A percentile compares a stretch with the other conserved stretches of the same genome.
Conservation (phyloP, 139 green algal species). For the Axilococcus clingmanii region DNA sequence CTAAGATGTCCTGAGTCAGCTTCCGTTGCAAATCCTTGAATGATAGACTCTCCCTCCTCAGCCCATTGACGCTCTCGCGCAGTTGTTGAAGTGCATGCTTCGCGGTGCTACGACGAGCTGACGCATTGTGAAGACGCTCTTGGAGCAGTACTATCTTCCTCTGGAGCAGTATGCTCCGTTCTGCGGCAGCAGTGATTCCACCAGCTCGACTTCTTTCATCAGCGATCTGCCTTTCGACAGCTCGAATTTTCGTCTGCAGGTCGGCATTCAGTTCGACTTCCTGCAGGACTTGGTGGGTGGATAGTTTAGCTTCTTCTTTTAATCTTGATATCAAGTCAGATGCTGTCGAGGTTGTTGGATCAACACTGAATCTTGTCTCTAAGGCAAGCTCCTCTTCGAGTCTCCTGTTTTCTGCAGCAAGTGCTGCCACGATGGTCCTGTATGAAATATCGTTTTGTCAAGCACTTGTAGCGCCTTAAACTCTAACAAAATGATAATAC, state of each 20-base stretch:
- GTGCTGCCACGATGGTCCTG: constrained; percentile 71
- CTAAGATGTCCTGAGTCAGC: constrained; percentile 55
- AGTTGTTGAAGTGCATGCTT: constrained; percentile 23
- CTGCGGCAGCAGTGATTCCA: constrained; percentile 58
- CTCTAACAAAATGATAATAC: too few species aligned
- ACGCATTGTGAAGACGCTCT: constrained; percentile 66
- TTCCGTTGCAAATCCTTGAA: constrained; percentile 80
- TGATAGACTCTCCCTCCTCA: constrained; percentile 74
- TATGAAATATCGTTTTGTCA: neutral
- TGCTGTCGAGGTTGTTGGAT: constrained; percentile 36
- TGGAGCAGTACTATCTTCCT: constrained; percentile 64
- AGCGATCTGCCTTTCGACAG: constrained; percentile 15
- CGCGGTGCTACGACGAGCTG: neutral
- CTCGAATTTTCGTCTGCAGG: neutral
- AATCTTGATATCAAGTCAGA: too few species aligned
- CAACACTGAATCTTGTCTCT: constrained; percentile 82
- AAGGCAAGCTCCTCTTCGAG: constrained; percentile 84
- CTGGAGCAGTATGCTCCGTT: constrained; percentile 49
- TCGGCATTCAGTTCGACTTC: too few species aligned
- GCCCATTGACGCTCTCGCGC: constrained; percentile 69
- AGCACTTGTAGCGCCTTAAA: too few species aligned
- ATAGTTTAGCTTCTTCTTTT: too few species aligned
- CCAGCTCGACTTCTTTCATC: constrained; percentile 59
- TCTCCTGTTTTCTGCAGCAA: constrained; percentile 65
- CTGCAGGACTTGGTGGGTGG: too few species aligned